A percentile compares a stretch with the other conserved stretches of the same genome.
Conservation (phyloP, 306 rosid species). For the Prinsepia uniflora region DNA sequence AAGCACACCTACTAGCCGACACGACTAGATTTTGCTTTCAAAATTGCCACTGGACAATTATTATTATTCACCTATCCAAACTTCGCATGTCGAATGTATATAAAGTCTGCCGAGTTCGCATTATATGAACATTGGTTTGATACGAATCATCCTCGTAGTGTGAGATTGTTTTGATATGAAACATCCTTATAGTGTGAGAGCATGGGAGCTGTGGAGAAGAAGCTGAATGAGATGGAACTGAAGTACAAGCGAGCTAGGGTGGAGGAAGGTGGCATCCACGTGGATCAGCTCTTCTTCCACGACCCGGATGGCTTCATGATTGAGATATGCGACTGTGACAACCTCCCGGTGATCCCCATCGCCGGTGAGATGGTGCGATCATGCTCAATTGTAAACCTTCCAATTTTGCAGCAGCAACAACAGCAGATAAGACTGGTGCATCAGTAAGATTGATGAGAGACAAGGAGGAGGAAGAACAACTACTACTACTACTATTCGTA, state of each 20-base stretch:
- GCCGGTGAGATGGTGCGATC: slow-evolving; percentile 37
- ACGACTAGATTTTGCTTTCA: too few relatives aligned
- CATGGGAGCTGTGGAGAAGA: slow-evolving; percentile 87
- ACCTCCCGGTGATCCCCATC: slow-evolving; percentile 69
- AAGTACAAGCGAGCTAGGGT: slow-evolving; percentile 53
- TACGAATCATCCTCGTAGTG: slow-evolving; percentile 30
- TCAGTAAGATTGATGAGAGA: neutral
- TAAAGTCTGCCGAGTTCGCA: too few relatives aligned
- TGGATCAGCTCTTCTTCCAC: slow-evolving; percentile 81
- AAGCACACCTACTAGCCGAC: too few relatives aligned
- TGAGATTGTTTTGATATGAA: slow-evolving; percentile 10
- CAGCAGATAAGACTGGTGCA: slow-evolving; percentile 24
- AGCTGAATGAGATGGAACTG: slow-evolving; percentile 71
- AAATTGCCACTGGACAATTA: too few relatives aligned
- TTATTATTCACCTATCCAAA: too few relatives aligned
- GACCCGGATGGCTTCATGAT: slow-evolving; percentile 98
- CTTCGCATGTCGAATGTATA: too few relatives aligned
- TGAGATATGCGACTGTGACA: slow-evolving; percentile 90
- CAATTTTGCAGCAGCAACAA: slow-evolving; percentile 28
- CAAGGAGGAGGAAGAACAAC: neutral
- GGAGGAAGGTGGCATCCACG: slow-evolving; percentile 77
- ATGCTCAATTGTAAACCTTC: slow-evolving; percentile 36
- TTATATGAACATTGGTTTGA: too few relatives aligned
- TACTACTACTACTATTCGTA: too few relatives aligned
- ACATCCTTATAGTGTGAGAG: slow-evolving; percentile 55